phyloP scores from a whole-genome alignment of 345 rosid genomes.

The Populus euphratica region DNA sequence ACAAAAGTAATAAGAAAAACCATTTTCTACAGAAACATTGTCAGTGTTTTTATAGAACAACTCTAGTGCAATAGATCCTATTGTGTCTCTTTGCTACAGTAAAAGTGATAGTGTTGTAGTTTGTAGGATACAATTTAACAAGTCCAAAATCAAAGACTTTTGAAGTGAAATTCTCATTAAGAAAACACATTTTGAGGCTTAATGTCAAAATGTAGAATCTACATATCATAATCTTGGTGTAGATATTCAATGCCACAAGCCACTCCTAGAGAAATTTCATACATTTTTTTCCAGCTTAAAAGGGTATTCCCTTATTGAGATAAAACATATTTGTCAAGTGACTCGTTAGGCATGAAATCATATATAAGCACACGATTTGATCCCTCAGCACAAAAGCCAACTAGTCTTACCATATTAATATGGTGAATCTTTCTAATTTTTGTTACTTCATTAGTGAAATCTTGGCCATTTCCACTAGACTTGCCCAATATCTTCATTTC shows the following conservation, averaged over 20 bases:
- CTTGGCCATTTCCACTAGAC: constrained; percentile 3
- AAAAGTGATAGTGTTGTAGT: not conserved
- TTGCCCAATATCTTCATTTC: constrained; percentile 8
- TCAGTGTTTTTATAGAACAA: constrained; percentile 16
- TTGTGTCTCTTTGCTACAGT: not conserved
- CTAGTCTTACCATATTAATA: constrained; percentile 5
- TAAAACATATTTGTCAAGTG: not conserved
- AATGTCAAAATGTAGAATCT: not conserved
- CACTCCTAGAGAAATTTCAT: constrained; percentile 3
- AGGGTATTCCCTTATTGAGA: not conserved
- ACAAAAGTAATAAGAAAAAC: too few relatives aligned
- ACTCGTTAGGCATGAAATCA: constrained; percentile 13
- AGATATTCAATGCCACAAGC: constrained; percentile 13
- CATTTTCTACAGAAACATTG: not conserved
- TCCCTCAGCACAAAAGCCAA: constrained; percentile 8
- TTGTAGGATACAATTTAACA: not conserved
- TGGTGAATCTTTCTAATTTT: constrained; percentile 16
- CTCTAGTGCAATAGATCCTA: not conserved
- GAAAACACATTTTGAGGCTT: not conserved
- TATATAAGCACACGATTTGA: constrained; percentile 3
- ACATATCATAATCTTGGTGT: constrained; percentile 15
- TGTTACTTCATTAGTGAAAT: constrained; percentile 6
- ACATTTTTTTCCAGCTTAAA: constrained; percentile 7
- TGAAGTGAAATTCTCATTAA: not conserved
- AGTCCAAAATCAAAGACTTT: not conserved